Conservation (phyloP, 768 basidiomycete genomes). For the Daedaleopsis sinensis region DNA sequence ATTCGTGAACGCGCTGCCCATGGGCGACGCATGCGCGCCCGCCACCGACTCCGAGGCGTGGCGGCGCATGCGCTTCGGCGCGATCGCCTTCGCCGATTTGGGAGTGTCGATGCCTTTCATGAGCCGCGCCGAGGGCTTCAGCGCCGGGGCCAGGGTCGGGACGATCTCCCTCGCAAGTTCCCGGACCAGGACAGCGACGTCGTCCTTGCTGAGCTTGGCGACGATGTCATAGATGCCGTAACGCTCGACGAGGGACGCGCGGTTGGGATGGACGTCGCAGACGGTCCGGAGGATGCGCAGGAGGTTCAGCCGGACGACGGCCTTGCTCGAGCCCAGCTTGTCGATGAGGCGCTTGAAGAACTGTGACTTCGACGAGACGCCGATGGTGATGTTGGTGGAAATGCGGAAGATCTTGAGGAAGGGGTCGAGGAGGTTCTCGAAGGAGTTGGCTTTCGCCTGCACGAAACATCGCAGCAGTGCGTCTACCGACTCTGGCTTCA, state of each 20-base stretch:
- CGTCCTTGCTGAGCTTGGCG: constrained; percentile 76
- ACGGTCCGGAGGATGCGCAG: constrained; percentile 82
- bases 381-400: constrained; percentile 72
- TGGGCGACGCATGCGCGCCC: constrained; percentile 27
- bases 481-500: constrained; percentile 66
- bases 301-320: constrained; percentile 89
- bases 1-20: constrained; percentile 16
- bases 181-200: constrained; percentile 89
- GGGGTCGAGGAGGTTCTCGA: constrained; percentile 91
- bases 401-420: constrained; percentile 90
- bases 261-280: constrained; percentile 89
- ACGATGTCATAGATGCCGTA: constrained; percentile 85
- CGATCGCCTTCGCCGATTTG: constrained; percentile 46
- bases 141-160: constrained; percentile 71
- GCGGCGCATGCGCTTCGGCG: constrained; percentile 65
- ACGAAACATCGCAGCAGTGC: constrained; percentile 80
- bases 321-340: constrained; percentile 73
- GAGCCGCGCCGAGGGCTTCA: constrained; percentile 52
- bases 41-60: constrained; percentile 71
- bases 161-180: constrained; percentile 88
- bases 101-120: constrained; percentile 40
- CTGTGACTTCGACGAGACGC: constrained; percentile 69
- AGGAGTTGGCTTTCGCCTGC: constrained; percentile 83
- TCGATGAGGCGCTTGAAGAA: constrained; percentile 92
- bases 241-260: constrained; percentile 76